Base-by-base conservation (phyloP, 768 basidiomycete species). In the Rhizopogon roseolus region DNA sequence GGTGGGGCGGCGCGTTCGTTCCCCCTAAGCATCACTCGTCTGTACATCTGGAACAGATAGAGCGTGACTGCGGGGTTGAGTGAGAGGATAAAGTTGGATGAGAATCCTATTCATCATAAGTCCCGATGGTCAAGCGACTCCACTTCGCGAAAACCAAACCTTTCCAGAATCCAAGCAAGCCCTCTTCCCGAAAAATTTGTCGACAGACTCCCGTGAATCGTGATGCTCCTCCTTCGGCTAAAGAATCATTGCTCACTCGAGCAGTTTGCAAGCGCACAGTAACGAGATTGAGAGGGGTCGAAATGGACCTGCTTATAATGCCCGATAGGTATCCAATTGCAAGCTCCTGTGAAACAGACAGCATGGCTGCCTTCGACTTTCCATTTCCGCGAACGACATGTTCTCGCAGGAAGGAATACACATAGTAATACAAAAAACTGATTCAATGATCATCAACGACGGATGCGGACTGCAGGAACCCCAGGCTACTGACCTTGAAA, bases 351-450 rank as follows among this genome's bases (percentile, higher is more conserved):
- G 72, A 49, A 17, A 80, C 40, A 37, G 50, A 54, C 4, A 60
- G 46, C 43, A 55, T 55, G 9, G 66, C 16, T 59, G 59, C 39
- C 48, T 49, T 28, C 14, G 54, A 13, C 65, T 55, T 66, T n/a
- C 76, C 65, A 13, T 55, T 66, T 19, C 76, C 65, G 9, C 70
- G 71, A 2, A 75, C 71, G 5, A 75, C 71, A 9, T 76, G 50
- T 6, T 71, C 71, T 2, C 71, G 73, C 1, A 84, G 71, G 54
- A 76, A 74, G 0, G 82, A 74, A 60, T 83, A 84, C 56, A 78
- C 72, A 55, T 82, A 81, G 57, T 81, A 85, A 60, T 83, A 85
- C 51, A 83, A 69, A 59, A 85, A 84, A 61, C 81, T 82, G 52
- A 4, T 17, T 13, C 14, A 14, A 25, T 16, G 11, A 14, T 34